Conservation (phyloP, 2,329 filamentous ascomycete genomes). For the Talaromyces atroroseus region DNA sequence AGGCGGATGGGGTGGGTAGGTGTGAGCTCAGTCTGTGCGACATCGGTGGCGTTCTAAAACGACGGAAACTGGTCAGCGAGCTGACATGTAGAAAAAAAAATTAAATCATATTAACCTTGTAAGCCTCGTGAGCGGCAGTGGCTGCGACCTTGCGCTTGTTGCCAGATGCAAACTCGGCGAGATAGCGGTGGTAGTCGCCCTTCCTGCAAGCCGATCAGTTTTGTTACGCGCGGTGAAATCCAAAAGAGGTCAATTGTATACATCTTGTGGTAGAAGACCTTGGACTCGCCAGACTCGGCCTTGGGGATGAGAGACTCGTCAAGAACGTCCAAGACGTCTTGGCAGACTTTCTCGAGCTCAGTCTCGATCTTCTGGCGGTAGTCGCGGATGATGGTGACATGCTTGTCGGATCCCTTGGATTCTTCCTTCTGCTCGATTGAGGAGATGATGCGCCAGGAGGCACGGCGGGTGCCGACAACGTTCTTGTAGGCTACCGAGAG, state of each 20-base stretch:
- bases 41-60: conserved; percentile 83
- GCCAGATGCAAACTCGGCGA: conserved; percentile 91
- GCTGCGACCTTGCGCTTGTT: conserved; percentile 94
- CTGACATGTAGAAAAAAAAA: too few species aligned
- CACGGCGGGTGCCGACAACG: conserved; percentile 92
- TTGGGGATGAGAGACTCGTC: conserved; percentile 92
- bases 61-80: conserved; percentile 18
- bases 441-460: conserved; percentile 96
- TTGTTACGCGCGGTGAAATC: neutral
- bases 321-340: conserved; percentile 92
- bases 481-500: conserved; percentile 99
- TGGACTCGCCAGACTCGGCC: conserved; percentile 92
- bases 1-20: conserved; percentile 98
- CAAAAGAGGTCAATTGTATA: conserved; percentile 43
- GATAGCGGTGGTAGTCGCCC: conserved; percentile 99
- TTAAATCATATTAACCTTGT: too few species aligned
- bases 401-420: conserved; percentile 91
- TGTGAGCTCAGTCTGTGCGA: conserved; percentile 94
- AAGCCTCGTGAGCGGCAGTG: conserved; percentile 91
- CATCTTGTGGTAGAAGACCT: conserved; percentile 99
- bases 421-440: conserved; percentile 99
- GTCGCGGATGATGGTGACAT: conserved; percentile 90
- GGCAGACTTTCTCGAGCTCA: conserved; percentile 95
- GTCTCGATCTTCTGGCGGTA: conserved; percentile 98
- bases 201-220: conserved; percentile 59